Percentiles rank a stretch among this genome's conserved stretches.
Evolutionary conservation across 768 basidiomycete species (phyloP).

Genomic region (Mycena indigotica): DNA sequence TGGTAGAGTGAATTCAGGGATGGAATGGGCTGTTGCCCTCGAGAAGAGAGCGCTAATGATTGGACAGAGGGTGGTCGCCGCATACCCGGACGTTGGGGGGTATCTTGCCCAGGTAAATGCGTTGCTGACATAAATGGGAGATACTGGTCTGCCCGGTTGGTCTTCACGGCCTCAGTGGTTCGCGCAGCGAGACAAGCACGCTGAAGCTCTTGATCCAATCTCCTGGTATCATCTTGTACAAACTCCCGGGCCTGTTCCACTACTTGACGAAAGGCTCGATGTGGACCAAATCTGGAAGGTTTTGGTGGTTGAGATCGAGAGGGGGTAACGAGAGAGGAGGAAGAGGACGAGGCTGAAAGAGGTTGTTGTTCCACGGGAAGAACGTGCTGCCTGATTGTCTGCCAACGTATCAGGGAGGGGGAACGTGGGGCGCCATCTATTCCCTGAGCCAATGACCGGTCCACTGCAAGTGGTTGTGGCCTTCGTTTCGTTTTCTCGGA

Average conservation of each 20-base stretch:
- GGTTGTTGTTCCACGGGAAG: slow-evolving; percentile 35
- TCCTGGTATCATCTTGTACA: slow-evolving; percentile 48
- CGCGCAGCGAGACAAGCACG: slow-evolving; percentile 57
- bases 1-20: slow-evolving; percentile 49
- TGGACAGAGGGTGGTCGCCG: slow-evolving; percentile 49
- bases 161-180: slow-evolving; percentile 40
- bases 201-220: slow-evolving; percentile 58
- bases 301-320: slow-evolving; percentile 44
- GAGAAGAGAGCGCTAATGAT: slow-evolving; percentile 31
- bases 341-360: slow-evolving; percentile 30
- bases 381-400: slow-evolving; percentile 56
- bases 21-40: slow-evolving; percentile 27
- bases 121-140: slow-evolving; percentile 45
- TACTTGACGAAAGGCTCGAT: slow-evolving; percentile 62
- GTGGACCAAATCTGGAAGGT: slow-evolving; percentile 48
- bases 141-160: slow-evolving; percentile 31
- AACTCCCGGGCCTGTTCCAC: slow-evolving; percentile 64
- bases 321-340: slow-evolving; percentile 24
- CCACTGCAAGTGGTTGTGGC: slow-evolving; percentile 13
- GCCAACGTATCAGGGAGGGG: slow-evolving; percentile 51
- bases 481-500: slow-evolving; percentile 14
- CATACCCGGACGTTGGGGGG: slow-evolving; percentile 36
- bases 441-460: slow-evolving; percentile 48
- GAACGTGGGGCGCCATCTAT: slow-evolving; percentile 45
- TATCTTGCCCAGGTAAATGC: slow-evolving; percentile 31